Evolutionary conservation across 2,329 filamentous ascomycete genomes (phyloP), one percentile per base, ranked within the genome.

Genomic region (Paraphaeosphaeria sporulosa): DNA sequence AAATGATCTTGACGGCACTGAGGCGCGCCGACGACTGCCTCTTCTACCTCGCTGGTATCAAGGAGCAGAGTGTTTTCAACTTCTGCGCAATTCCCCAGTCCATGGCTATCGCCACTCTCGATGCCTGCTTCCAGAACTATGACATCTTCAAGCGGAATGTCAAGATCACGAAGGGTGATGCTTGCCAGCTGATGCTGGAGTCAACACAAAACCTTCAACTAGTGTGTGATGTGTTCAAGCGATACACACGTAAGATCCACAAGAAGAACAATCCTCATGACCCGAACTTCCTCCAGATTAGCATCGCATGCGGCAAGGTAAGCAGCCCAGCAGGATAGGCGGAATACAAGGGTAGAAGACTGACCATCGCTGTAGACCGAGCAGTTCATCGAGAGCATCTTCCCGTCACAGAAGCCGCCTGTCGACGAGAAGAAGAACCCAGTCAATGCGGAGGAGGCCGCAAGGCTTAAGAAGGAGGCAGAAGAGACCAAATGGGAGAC

Each of bases 41-140:
- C n/a, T 97, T 94, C 83, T 99, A 98, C 81, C 93, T 99, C 82
- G 94, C 94, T 5, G 95, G 92, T 49, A 88, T 99, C 65, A 90
- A 90, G 67, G 95, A 99, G 75, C 95, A 99, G 82, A 96, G 93
- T 75, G 93, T 97, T 27, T 99, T 99, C 87, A 99, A 99, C 85
- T 99, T 99, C 78, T 93, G 93, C 50, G 94, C 94, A 58, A 99
- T 99, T 65, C 95, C 95, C 2, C 95, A 99, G 79, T 85, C 89
- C 65, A 99, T 99, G 95, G 95, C 94, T 55, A 97, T 99, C 76
- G 94, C 95, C 9, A 98, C 94, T 0, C 82, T 98, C 44, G 94
- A 97, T 69, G 83, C 93, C 19, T 91, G 94, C 70, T 99, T 98
- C 87, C 90, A 91, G 72, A 99, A 99, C 79, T 91, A 92, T 23